Evolutionary conservation across 495 filamentous ascomycete species (phyloP).

Genomic region (Physcia stellaris): DNA sequence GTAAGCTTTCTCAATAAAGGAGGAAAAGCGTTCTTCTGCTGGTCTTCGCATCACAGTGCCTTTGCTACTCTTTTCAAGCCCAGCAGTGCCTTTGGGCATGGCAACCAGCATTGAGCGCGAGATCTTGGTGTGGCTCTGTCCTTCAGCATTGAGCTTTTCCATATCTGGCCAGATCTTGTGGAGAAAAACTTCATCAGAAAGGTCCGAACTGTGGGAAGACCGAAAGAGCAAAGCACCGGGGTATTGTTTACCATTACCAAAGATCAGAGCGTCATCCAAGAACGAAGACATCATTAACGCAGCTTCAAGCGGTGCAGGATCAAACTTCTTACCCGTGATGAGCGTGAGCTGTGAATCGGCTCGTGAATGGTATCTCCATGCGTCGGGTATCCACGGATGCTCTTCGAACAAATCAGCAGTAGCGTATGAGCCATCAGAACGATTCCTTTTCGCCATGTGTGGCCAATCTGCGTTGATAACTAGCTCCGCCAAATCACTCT

Average conservation of each 20-base stretch:
- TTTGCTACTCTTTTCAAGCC: constrained; percentile 39
- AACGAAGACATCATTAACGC: constrained; percentile 20
- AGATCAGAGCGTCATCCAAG: constrained; percentile 31
- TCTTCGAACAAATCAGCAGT: constrained; percentile 43
- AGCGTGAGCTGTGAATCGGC: constrained; percentile 48
- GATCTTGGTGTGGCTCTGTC: constrained; percentile 29
- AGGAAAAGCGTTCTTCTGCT: constrained; percentile 25
- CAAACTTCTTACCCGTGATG: constrained; percentile 56
- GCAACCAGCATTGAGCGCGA: constrained; percentile 30
- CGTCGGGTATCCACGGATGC: constrained; percentile 35
- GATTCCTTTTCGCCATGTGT: constrained; percentile 46
- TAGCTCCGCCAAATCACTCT: constrained; percentile 42
- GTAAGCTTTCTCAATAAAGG: constrained; percentile 31
- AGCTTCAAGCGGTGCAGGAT: constrained; percentile 47
- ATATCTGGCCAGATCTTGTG: constrained; percentile 23
- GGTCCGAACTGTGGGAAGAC: constrained; percentile 1
- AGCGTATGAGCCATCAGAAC: constrained; percentile 42
- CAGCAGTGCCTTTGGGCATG: constrained; percentile 15
- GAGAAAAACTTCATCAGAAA: constrained; percentile 15
- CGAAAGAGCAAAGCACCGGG: constrained; percentile 33
- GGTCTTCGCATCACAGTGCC: constrained; percentile 32
- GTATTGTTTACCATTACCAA: constrained; percentile 30
- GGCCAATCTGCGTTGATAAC: constrained; percentile 47
- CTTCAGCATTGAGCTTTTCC: constrained; percentile 24
- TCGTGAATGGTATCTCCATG: constrained; percentile 46